Evolutionary conservation across 2,329 filamentous ascomycete genomes (phyloP), one percentile per base, ranked within the genome.

Genomic region (Proliferodiscus dingleyae): DNA sequence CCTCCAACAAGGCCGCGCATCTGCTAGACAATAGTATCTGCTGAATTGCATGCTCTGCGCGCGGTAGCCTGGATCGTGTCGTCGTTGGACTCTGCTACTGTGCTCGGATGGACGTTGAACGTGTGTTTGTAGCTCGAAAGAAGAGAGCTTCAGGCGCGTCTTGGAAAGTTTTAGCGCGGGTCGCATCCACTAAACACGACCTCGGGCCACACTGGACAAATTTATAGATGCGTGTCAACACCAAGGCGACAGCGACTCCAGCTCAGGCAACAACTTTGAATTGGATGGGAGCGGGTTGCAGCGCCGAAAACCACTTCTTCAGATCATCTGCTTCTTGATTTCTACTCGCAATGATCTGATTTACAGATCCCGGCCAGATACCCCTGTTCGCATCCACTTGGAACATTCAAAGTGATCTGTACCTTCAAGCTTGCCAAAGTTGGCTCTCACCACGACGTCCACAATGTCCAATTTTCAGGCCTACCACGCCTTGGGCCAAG

Each of bases 401-500:
- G 33, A 26, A 33, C 15, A 24, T 16, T 23, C 29, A 21, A 34
- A 23, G 30, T 24, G n/a, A n/a, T 29, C 24, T 30, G 28, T 23
- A 37, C 22, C 23, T 28, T 28, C 44, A 29, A 23, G 40, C 32
- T 30, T 33, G 24, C 26, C 26, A 39, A 39, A 43, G 26, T 26
- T 26, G 22, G n/a, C 16, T 16, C 16, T 18, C 32, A 15, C 32
- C 6, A 34, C 19, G 34, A 19, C 19, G 19, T 46, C 47, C 53
- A 64, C 54, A 54, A 80, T 80, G 76, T 71, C 74, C 59, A 74
- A 79, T 55, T 73, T 77, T 60, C 64, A 70, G 49, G 72, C 73
- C 63, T 80, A 75, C 58, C 74, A 80, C 57, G 67, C 73, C 59
- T 69, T 79, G 43, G 78, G 76, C 38, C 75, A 80, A 58, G 74